Evolutionary conservation across 2,329 filamentous ascomycete genomes (phyloP).

Genomic region (Fusarium graminum): DNA sequence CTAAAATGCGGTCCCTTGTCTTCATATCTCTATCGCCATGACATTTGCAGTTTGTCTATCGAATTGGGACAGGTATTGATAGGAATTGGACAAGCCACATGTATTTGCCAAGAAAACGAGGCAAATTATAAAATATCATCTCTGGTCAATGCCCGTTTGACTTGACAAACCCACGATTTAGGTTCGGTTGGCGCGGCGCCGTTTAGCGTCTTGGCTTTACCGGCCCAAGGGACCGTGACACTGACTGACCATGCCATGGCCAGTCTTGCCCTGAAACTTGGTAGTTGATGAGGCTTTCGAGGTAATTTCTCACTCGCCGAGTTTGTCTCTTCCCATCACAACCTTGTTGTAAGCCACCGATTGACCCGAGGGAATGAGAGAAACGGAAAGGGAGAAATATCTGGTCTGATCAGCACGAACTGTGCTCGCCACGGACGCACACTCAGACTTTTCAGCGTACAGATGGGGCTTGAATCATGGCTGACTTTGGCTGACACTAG

Average conservation of each 20-base stretch:
- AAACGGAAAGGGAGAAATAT: too few species aligned
- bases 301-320: constrained; percentile 1
- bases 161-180: background rate
- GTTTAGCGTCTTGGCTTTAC: constrained; percentile 1
- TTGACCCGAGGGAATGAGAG: background rate
- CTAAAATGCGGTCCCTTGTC: constrained; percentile 21
- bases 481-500: constrained; percentile 4
- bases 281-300: constrained; percentile 1
- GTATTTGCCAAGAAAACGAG: background rate
- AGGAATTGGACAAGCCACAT: constrained; percentile 9
- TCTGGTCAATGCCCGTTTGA: background rate
- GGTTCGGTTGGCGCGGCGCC: constrained; percentile 2
- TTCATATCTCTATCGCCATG: background rate
- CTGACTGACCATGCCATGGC: too few species aligned
- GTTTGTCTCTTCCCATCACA: background rate
- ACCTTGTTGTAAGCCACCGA: background rate
- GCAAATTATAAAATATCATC: too few species aligned
- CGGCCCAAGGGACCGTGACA: constrained; percentile 9
- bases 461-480: constrained; percentile 14
- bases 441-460: background rate
- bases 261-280: background rate
- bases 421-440: background rate
- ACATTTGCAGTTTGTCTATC: constrained; percentile 5
- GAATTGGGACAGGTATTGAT: background rate
- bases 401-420: too few species aligned